Evolutionary conservation across 441 rosid genomes (phyloP), one percentile per base, ranked within the genome.

Genomic region (Croton laevigatus): DNA sequence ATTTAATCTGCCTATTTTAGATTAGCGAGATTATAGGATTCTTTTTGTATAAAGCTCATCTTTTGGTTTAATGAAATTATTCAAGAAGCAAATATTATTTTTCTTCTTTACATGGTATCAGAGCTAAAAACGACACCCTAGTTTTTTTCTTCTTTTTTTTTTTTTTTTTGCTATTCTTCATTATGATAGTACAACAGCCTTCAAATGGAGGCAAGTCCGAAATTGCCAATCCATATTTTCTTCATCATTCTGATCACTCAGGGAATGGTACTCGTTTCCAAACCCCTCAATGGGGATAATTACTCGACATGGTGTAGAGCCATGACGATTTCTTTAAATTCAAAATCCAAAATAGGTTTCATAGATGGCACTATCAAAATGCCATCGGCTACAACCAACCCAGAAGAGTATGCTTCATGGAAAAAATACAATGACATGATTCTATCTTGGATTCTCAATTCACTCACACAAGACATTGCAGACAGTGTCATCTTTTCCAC

Each of bases 251-350:
- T 7, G 46, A 60, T n/a, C 45, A 60, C n/a, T 17, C 42, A 12
- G 0, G 46, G 64, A 14, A 36, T 60, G 64, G 27, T 60, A 0
- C 46, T 60, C 10, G 14, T 60, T 17, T 60, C 64, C 13, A 60
- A 60, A 2, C 12, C 45, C 0, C 46, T 60, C 6, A 8, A 60
- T 36, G 46, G 64, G n/a, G 64, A 60, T 17, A 60, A 60, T 17
- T 60, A 37, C 4, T 17, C 45, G 12, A 60, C 64, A 37, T 60
- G 46, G 64, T 16, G 64, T 60, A 36, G 23, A 60, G 64, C 64
- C 12, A 60, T 60, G 64, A 0, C 3, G 4, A 60, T 60, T 17
- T 36, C 45, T 37, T n/a, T 60, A 23, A 60, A 37, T 60, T 44
- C 64, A 5, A 60, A 60, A 60, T 5, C 45, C 46, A 60, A 60